Evolutionary conservation across 768 basidiomycete genomes (phyloP).

Genomic region (Dioszegia aurantiaca): DNA sequence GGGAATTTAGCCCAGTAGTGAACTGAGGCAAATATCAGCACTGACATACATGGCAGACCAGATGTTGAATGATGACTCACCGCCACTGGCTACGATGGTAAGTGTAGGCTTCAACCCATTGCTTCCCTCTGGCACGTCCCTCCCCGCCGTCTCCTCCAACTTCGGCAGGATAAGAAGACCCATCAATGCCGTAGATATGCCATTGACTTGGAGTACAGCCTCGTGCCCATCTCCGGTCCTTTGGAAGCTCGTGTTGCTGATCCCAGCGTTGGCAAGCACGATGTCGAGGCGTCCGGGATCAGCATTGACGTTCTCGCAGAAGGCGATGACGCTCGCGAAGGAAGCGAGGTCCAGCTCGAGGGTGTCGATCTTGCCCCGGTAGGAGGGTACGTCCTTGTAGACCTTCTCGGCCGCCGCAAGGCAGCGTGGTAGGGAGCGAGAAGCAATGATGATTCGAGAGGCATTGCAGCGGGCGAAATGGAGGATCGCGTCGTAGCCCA

Average conservation of each 20-base stretch:
- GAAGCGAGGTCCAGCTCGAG: conserved; percentile 4
- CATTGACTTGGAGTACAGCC: conserved; percentile 7
- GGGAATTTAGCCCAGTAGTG: conserved; percentile 16
- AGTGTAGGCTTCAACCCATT: conserved; percentile 10
- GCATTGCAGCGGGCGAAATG: conserved; percentile 13
- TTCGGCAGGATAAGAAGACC: conserved; percentile 6
- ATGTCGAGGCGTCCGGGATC: conserved; percentile 4
- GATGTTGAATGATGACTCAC: not conserved
- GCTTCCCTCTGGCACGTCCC: conserved; percentile 7
- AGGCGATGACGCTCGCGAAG: not conserved
- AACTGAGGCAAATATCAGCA: conserved; percentile 5
- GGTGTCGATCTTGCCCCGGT: conserved; percentile 2
- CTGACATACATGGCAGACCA: too few species aligned
- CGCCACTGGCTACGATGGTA: conserved; percentile 6
- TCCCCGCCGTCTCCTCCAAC: conserved; percentile 13
- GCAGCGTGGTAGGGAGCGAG: not conserved
- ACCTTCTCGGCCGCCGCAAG: conserved; percentile 1
- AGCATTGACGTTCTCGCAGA: not conserved
- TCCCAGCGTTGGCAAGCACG: conserved; percentile 11
- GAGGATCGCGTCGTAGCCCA: conserved; percentile 7
- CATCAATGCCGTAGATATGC: conserved; percentile 7
- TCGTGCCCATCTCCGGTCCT: conserved; percentile 5
- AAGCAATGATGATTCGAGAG: conserved; percentile 14
- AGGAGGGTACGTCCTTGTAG: not conserved
- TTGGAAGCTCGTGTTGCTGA: not conserved